Evolutionary conservation across 139 green algal species (phyloP).

Genomic region (Haematococcus lacustris): DNA sequence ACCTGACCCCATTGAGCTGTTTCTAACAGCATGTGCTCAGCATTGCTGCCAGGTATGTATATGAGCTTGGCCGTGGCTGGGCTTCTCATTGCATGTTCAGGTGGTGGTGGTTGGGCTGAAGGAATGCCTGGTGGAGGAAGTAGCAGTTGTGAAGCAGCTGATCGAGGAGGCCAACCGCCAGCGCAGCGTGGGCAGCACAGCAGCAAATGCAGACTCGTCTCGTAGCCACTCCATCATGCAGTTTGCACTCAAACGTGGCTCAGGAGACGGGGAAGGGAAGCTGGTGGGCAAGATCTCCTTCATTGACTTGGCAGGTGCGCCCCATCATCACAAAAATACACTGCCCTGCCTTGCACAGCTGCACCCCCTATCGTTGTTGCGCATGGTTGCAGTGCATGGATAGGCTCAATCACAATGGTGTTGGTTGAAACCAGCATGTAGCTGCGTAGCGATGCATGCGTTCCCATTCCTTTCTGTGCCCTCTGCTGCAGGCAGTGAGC

Average conservation of each 20-base stretch:
- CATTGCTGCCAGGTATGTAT: no score
- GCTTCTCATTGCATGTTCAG: no score
- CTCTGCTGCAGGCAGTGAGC: constrained; percentile 77
- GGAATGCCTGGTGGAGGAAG: constrained; percentile 48
- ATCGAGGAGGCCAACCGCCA: constrained; percentile 67
- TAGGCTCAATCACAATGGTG: no score
- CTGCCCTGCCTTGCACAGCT: no score
- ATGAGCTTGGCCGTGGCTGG: no score
- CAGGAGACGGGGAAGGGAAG: constrained; percentile 7
- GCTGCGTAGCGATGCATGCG: no score
- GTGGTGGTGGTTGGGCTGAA: constrained; percentile 75
- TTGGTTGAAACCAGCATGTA: no score
- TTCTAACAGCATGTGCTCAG: neutral
- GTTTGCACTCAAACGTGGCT: constrained; percentile 65
- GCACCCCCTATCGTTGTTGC: no score
- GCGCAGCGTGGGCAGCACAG: constrained; percentile 83
- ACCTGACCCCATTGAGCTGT: no score
- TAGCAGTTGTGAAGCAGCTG: constrained; percentile 59
- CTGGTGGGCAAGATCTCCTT: constrained; percentile 91
- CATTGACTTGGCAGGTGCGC: constrained; percentile 85
- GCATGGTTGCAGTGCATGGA: no score
- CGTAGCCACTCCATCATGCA: constrained; percentile 94
- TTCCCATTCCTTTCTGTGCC: no score
- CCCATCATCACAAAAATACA: neutral
- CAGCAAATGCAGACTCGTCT: constrained; percentile 93